phyloP scores from a whole-genome alignment of 345 rosid species.

The Rhizophora apiculata region DNA sequence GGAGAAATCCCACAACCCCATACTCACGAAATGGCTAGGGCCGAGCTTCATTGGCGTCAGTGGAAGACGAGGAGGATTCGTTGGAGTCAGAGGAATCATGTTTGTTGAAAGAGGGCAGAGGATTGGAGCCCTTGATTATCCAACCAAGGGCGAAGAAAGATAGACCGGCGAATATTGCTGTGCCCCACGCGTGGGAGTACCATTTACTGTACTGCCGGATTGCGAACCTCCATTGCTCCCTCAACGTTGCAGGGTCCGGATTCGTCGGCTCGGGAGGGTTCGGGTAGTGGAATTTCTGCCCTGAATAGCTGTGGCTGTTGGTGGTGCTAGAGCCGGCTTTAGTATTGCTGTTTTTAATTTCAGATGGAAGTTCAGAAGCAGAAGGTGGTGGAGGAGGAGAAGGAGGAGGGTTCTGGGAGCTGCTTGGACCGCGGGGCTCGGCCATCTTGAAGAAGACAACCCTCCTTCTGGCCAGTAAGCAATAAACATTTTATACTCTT shows the following conservation, averaged over 20 bases:
- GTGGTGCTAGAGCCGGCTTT: not conserved
- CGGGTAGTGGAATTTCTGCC: constrained; percentile 42
- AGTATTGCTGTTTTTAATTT: not conserved
- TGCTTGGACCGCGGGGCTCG: not conserved
- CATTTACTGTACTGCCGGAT: constrained; percentile 68
- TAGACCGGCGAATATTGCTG: constrained; percentile 78
- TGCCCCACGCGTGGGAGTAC: constrained; percentile 92
- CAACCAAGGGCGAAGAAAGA: constrained; percentile 86
- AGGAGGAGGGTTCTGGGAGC: not conserved
- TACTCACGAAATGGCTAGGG: too few species aligned
- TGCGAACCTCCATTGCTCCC: constrained; percentile 89
- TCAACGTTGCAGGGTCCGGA: constrained; percentile 69
- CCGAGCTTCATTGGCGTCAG: not conserved
- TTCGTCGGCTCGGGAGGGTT: constrained; percentile 61
- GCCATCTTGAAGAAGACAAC: not conserved
- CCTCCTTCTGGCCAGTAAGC: too few species aligned
- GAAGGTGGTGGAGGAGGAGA: not conserved
- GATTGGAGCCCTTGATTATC: constrained; percentile 83
- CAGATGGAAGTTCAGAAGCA: not conserved
- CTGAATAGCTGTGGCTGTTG: constrained; percentile 23
- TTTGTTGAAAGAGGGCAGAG: constrained; percentile 62
- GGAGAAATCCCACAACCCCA: too few species aligned
- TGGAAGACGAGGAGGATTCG: not conserved
- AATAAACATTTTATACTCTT: too few species aligned
- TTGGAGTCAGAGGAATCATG: constrained; percentile 2